These are phyloP conservation scores for Nannochloris sp. DNA, from an alignment of 139 green algal species.

Conservation along the genomic window DNA sequence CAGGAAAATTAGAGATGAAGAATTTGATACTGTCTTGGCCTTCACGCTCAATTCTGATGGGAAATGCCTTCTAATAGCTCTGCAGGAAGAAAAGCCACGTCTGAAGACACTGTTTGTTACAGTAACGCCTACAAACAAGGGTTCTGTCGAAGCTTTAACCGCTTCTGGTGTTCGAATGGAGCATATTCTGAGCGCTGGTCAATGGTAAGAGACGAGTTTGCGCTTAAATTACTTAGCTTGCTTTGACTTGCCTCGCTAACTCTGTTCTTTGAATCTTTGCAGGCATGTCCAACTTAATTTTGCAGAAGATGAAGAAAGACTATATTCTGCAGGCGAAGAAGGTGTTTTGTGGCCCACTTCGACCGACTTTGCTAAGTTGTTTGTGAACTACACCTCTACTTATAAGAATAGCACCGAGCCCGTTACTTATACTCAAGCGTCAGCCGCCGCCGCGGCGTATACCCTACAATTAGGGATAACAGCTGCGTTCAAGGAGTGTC, in stretches of 20 bases:
- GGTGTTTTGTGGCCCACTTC: background rate
- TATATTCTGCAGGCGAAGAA: background rate
- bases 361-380: background rate
- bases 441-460: background rate
- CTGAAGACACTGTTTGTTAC: background rate
- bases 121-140: background rate
- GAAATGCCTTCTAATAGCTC: background rate
- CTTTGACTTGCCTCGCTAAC: no score
- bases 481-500: background rate
- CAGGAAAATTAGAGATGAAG: background rate
- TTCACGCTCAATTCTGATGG: background rate
- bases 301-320: background rate
- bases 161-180: background rate
- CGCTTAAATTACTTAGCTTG: no score
- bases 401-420: background rate
- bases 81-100: background rate
- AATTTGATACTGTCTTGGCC: background rate
- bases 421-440: background rate
- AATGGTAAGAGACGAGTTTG: no score
- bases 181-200: background rate
- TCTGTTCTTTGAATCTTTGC: no score
- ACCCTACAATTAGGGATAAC: background rate
- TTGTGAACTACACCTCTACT: background rate
- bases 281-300: background rate
- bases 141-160: background rate